Conservation (phyloP, 2,329 filamentous ascomycete species). For the Pyrenochaeta sp. region DNA sequence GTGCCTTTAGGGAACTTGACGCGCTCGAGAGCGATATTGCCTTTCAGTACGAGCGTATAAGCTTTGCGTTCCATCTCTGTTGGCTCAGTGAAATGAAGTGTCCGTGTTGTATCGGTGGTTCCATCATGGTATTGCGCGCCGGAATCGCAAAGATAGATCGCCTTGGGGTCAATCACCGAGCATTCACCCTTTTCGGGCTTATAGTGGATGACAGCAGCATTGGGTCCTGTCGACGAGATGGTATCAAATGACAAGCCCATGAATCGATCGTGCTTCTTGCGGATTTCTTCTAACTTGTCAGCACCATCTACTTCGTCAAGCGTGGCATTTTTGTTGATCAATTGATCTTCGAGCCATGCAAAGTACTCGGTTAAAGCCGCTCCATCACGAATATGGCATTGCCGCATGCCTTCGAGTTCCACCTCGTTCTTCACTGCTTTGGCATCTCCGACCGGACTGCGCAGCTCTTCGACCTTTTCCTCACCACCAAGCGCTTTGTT, state of each 20-base stretch:
- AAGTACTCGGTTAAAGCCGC: conserved; percentile 92
- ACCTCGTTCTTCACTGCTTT: conserved; percentile 94
- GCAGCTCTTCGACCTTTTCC: conserved; percentile 81
- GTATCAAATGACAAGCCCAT: conserved; percentile 93
- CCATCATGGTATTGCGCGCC: conserved; percentile 96
- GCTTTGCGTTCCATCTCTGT: conserved; percentile 84
- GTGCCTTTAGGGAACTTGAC: conserved; percentile 94
- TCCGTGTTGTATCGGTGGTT: conserved; percentile 94
- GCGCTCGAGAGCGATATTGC: conserved; percentile 86
- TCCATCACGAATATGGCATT: conserved; percentile 92
- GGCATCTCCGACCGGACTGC: conserved; percentile 86
- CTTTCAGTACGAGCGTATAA: conserved; percentile 94
- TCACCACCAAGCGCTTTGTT: conserved; percentile 87
- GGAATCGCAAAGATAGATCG: conserved; percentile 94
- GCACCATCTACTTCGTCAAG: conserved; percentile 92
- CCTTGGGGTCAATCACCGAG: conserved; percentile 80
- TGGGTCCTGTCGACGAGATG: conserved; percentile 92
- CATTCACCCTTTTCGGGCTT: conserved; percentile 83
- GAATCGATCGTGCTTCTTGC: conserved; percentile 75
- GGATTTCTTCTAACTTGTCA: conserved; percentile 83
- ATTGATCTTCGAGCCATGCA: conserved; percentile 92
- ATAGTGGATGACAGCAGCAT: conserved; percentile 96
- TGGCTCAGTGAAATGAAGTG: conserved; percentile 88
- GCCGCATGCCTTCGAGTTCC: conserved; percentile 90
- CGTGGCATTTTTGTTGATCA: conserved; percentile 74